Conservation (phyloP, 768 basidiomycete genomes). For the Imleria badia region DNA sequence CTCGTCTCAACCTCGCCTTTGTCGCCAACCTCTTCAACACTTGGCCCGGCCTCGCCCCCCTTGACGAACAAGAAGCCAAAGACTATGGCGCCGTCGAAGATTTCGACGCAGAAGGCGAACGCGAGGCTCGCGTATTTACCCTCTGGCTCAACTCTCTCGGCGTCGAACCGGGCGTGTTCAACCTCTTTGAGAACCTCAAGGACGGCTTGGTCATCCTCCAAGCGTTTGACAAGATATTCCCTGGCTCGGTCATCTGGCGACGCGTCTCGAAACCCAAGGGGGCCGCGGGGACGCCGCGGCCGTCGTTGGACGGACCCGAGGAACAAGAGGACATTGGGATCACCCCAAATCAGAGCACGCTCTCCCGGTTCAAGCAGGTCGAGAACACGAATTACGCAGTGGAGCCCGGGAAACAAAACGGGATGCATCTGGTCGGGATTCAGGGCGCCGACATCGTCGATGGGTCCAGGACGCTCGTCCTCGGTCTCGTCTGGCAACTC, state of each 20-base stretch:
- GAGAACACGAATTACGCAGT: slow-evolving; percentile 98
- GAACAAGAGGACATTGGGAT: slow-evolving; percentile 82
- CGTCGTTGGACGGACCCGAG: slow-evolving; percentile 43
- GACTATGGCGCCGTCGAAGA: slow-evolving; percentile 90
- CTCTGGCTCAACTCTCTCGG: too few species aligned
- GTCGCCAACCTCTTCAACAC: slow-evolving; percentile 99
- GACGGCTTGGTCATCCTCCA: slow-evolving; percentile 91
- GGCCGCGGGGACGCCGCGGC: slow-evolving; percentile 41
- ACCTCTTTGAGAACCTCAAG: slow-evolving; percentile 92
- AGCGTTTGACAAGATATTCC: slow-evolving; percentile 94
- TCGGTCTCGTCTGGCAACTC: too few species aligned
- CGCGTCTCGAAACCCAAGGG: too few species aligned
- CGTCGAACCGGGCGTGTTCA: too few species aligned
- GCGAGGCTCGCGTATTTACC: too few species aligned
- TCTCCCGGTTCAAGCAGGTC: too few species aligned
- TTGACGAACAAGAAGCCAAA: slow-evolving; percentile 92
- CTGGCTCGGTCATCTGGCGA: slow-evolving; percentile 92
- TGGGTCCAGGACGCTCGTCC: slow-evolving; percentile 87
- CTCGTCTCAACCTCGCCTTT: slow-evolving; percentile 95
- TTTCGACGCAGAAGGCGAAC: too few species aligned
- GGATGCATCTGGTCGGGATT: slow-evolving; percentile 95
- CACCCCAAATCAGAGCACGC: too few species aligned
- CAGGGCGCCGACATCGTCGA: slow-evolving; percentile 98
- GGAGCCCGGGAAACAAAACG: slow-evolving; percentile 88
- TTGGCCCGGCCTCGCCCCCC: slow-evolving; percentile 89